A percentile compares a stretch with the other conserved stretches of the same genome.
phyloP scores from a whole-genome alignment of 768 basidiomycete genomes.

The Harrya chromipes region DNA sequence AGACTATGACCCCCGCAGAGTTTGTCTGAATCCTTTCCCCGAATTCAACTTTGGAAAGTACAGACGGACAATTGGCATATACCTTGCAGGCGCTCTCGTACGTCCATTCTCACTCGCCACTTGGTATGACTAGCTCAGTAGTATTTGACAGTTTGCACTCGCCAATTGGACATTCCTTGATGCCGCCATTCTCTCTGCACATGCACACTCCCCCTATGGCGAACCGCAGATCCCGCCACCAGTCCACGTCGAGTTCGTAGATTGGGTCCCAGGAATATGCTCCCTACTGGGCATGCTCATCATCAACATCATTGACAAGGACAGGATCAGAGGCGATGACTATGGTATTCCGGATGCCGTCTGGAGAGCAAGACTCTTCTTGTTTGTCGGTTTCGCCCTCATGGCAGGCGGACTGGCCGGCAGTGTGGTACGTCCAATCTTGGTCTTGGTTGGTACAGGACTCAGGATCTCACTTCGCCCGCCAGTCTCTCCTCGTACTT shows the following conservation, averaged over 20 bases:
- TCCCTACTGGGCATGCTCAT: slow-evolving; percentile 90
- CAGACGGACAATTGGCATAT: slow-evolving; percentile 81
- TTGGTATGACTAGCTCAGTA: background rate
- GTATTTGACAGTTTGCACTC: slow-evolving; percentile 69
- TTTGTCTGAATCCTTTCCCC: slow-evolving; percentile 86
- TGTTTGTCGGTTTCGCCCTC: slow-evolving; percentile 94
- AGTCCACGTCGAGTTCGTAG: slow-evolving; percentile 86
- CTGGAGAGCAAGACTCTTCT: slow-evolving; percentile 84
- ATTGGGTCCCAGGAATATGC: slow-evolving; percentile 97
- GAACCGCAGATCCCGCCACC: slow-evolving; percentile 66
- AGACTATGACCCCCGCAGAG: slow-evolving; percentile 81
- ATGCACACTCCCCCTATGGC: slow-evolving; percentile 73
- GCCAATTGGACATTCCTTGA: slow-evolving; percentile 96
- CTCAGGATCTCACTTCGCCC: background rate
- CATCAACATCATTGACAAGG: slow-evolving; percentile 94
- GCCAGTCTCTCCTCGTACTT: slow-evolving; percentile 80
- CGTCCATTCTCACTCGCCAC: slow-evolving; percentile 33
- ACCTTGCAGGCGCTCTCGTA: slow-evolving; percentile 89
- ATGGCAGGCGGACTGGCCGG: slow-evolving; percentile 99
- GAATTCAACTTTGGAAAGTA: slow-evolving; percentile 71
- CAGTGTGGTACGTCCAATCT: slow-evolving; percentile 69
- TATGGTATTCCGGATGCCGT: slow-evolving; percentile 83
- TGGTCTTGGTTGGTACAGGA: background rate
- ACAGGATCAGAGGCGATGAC: slow-evolving; percentile 75
- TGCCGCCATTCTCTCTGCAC: slow-evolving; percentile 85